Base-by-base conservation (phyloP, 257 asterid genomes). In the Coffea eugenioides region DNA sequence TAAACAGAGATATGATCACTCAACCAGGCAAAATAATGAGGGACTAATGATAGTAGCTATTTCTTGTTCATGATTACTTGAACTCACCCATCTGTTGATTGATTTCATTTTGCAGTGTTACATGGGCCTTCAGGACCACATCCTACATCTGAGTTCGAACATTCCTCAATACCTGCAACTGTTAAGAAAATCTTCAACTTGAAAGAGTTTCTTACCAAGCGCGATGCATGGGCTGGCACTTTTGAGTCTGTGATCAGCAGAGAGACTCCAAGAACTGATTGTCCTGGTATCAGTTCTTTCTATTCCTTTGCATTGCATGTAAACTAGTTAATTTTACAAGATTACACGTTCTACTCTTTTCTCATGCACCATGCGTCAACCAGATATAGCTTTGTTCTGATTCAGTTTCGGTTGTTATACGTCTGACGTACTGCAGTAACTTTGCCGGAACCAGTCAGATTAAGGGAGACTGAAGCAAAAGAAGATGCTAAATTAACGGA, bases 141-240 rank as follows among this genome's bases (percentile, higher is more conserved):
- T 76, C 84, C 91, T 0, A 89, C 93, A 15, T 92, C 97, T 14
- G 89, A 92, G 80, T 90, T 86, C 74, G 96, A 92, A 64, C 97
- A 92, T 84, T 91, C 96, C 0, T 92, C 97, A 7, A 84, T 92
- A 21, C 88, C 93, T 7, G 94, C 96, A 23, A 92, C 97, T 2
- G 88, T 91, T 7, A 92, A 92, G 71, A 92, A 92, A 81, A 83
- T 91, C 0, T 92, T 92, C 78, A 87, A 92, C 76, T 71, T 92
- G 70, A 77, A 81, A 73, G 87, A 82, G 18, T 92, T 92, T 77
- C 79, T 92, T 54, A 89, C 94, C 0, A 85, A 91, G 71, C 90
- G 97, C 2, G 97, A 92, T 12, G 92, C 84, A 2, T 92, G 97
- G 97, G 97, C 97, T 0, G 94, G 94, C 72, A 91, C 97, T 3